Evolutionary conservation across 441 rosid species (phyloP).

Genomic region (Populus hybrid): DNA sequence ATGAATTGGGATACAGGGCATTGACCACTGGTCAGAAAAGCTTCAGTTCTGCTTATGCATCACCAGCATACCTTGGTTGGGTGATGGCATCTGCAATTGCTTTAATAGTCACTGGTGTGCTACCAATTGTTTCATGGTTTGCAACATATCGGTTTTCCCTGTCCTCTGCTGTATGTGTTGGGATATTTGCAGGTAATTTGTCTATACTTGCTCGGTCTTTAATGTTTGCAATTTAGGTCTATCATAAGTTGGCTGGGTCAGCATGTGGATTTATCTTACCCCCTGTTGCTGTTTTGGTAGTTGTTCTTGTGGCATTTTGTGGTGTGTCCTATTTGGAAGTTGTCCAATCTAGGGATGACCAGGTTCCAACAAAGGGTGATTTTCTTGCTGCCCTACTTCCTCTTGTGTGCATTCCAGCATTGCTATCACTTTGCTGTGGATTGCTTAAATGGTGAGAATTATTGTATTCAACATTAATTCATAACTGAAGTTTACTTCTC

Average conservation of each 20-base stretch:
- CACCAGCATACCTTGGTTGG: conserved; percentile 97
- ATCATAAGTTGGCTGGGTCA: conserved; percentile 10
- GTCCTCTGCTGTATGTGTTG: conserved; percentile 87
- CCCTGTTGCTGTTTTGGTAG: conserved; percentile 46
- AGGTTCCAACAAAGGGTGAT: conserved; percentile 87
- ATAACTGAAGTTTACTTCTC: conserved; percentile 17
- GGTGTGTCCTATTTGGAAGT: conserved; percentile 93
- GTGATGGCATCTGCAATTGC: conserved; percentile 97
- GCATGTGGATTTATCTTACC: conserved; percentile 10
- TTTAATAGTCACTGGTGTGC: conserved; percentile 84
- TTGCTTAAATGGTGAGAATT: not conserved
- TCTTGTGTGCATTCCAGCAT: conserved; percentile 91
- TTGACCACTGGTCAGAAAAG: conserved; percentile 62
- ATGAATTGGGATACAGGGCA: conserved; percentile 75
- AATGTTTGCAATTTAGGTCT: conserved; percentile 17
- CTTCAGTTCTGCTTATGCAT: conserved; percentile 80
- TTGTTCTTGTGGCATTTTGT: conserved; percentile 91
- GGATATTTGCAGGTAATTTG: conserved; percentile 79
- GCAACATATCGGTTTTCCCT: conserved; percentile 90
- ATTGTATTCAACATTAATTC: conserved; percentile 16
- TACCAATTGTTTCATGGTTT: conserved; percentile 99
- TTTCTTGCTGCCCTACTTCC: conserved; percentile 99
- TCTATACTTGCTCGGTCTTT: conserved; percentile 12
- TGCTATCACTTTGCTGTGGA: conserved; percentile 89
- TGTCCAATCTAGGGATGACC: conserved; percentile 85